Conservation (phyloP, 495 filamentous ascomycete species). For the Neurospora cerealis region DNA sequence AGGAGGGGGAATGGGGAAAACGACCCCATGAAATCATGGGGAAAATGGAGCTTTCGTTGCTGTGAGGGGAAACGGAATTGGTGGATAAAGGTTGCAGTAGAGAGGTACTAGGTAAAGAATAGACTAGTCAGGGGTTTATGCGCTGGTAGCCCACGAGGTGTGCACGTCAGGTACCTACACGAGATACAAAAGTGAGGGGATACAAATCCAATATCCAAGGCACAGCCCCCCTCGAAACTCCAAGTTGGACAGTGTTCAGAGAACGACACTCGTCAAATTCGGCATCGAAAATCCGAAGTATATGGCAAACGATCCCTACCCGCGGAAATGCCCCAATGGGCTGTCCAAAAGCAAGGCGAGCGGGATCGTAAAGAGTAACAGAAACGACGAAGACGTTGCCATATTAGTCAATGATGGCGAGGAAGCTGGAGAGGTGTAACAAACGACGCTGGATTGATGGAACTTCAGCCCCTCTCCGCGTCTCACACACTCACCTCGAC, state of each 20-base stretch:
- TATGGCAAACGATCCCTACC: background rate
- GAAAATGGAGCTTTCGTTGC: background rate
- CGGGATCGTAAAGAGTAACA: background rate
- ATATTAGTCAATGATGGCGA: background rate
- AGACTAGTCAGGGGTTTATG: background rate
- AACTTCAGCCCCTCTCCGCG: background rate
- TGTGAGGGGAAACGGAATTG: background rate
- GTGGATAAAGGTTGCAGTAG: background rate
- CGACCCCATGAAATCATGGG: background rate
- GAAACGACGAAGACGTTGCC: background rate
- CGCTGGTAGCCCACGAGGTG: background rate
- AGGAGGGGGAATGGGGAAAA: background rate
- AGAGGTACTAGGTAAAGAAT: background rate
- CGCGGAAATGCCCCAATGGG: background rate
- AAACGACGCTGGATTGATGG: background rate
- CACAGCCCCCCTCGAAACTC: background rate
- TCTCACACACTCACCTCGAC: background rate
- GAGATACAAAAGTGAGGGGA: background rate
- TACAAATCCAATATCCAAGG: background rate
- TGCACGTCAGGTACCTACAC: background rate
- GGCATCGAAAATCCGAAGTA: background rate
- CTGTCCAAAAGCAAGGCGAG: background rate
- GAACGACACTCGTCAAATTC: background rate
- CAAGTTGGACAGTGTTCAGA: background rate
- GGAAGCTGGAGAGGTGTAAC: background rate